Evolutionary conservation across 192 early-diverging fungal genomes (phyloP).

Genomic region (Backusella westeae): DNA sequence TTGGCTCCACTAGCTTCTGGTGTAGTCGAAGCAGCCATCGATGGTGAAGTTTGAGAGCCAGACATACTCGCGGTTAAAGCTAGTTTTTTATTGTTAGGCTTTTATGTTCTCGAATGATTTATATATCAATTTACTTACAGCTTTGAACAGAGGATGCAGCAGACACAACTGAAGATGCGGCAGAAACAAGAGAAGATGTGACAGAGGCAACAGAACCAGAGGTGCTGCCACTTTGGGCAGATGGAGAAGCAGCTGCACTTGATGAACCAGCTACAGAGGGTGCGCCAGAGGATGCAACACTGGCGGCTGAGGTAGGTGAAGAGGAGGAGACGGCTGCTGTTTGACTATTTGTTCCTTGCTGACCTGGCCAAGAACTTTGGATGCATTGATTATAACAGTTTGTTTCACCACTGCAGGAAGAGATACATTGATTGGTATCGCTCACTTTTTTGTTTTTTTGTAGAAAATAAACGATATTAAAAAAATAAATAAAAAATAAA

Average conservation of each 20-base stretch:
- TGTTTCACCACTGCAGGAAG: neutral
- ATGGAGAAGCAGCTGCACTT: neutral
- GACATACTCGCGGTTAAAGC: neutral
- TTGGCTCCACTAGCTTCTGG: neutral
- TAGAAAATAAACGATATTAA: neutral
- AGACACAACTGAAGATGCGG: neutral
- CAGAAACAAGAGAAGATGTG: neutral
- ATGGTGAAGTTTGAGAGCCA: neutral
- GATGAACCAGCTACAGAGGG: neutral
- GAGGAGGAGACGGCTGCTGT: neutral
- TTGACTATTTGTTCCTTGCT: neutral
- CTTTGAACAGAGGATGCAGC: neutral
- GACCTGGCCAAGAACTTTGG: conserved; percentile 10
- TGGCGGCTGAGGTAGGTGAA: neutral
- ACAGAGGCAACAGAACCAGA: neutral
- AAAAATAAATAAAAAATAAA: neutral
- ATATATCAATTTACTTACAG: neutral
- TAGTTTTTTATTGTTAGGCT: neutral
- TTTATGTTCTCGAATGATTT: neutral
- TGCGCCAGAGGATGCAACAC: neutral
- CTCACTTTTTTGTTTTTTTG: neutral
- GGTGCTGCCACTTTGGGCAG: neutral
- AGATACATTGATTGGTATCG: conserved; percentile 6
- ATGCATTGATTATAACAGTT: conserved; percentile 12
- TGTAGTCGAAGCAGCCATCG: neutral